Evolutionary conservation across 768 basidiomycete species (phyloP).

Genomic region (Kwoniella heveanensis): DNA sequence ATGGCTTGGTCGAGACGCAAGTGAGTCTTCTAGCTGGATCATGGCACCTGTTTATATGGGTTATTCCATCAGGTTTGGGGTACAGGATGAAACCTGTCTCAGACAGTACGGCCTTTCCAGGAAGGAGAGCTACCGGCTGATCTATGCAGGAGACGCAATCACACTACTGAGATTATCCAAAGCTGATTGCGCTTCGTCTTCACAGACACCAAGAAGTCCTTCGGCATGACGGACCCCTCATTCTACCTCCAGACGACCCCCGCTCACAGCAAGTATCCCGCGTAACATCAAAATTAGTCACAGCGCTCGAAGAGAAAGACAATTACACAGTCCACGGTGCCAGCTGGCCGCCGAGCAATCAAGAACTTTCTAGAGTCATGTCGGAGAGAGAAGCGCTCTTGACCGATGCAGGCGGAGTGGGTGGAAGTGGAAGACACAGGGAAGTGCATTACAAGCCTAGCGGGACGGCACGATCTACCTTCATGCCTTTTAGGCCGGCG

Average conservation of each 20-base stretch:
- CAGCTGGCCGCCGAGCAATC: slow-evolving; percentile 49
- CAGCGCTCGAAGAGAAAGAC: slow-evolving; percentile 56
- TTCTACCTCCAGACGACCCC: slow-evolving; percentile 55
- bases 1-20: slow-evolving; percentile 58
- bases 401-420: neutral
- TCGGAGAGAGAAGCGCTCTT: slow-evolving; percentile 42
- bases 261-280: slow-evolving; percentile 54
- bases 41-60: too few species aligned
- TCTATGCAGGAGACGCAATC: too few species aligned
- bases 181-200: neutral
- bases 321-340: slow-evolving; percentile 51
- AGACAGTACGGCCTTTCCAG: too few species aligned
- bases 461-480: slow-evolving; percentile 44
- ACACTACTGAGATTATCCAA: too few species aligned
- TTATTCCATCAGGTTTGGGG: too few species aligned
- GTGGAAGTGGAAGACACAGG: slow-evolving; percentile 11
- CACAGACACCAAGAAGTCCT: slow-evolving; percentile 57
- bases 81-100: too few species aligned
- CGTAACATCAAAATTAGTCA: slow-evolving; percentile 56
- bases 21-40: slow-evolving; percentile 35
- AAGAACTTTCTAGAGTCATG: slow-evolving; percentile 47
- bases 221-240: slow-evolving; percentile 53
- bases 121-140: neutral
- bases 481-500: slow-evolving; percentile 57
- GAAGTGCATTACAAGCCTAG: slow-evolving; percentile 34